Percentiles rank a stretch among this genome's conserved stretches.
phyloP scores from a whole-genome alignment of 148 eudicot genomes.

The Amaranthus palmeri region DNA sequence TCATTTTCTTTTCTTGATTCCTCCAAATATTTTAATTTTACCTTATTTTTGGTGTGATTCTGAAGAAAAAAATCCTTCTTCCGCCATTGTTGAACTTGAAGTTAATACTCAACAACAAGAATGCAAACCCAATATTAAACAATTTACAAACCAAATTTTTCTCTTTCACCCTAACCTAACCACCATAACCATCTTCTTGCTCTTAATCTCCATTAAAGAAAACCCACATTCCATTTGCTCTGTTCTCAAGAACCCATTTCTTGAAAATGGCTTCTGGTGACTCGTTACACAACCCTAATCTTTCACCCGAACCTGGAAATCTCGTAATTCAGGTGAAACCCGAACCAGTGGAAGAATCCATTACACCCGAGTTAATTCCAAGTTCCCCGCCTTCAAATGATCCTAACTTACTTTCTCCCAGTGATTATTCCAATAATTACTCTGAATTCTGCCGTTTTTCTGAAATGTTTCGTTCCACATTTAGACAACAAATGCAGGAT shows the following conservation, averaged over 20 bases:
- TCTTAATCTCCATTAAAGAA: neutral
- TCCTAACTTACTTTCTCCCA: conserved; percentile 13
- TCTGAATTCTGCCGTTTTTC: conserved; percentile 49
- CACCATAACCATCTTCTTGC: conserved; percentile 3
- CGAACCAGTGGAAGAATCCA: conserved; percentile 51
- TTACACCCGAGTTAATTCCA: conserved; percentile 14
- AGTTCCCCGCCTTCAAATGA: conserved; percentile 23
- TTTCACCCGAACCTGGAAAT: conserved; percentile 35
- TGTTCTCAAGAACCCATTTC: neutral
- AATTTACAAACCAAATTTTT: neutral
- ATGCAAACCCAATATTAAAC: neutral
- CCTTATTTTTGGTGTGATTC: no score
- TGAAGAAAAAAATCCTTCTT: neutral
- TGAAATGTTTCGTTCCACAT: conserved; percentile 39
- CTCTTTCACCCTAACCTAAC: conserved; percentile 2
- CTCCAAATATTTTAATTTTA: no score
- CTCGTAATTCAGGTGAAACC: conserved; percentile 40
- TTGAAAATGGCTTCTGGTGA: conserved; percentile 40
- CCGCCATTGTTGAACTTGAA: neutral
- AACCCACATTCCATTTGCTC: conserved; percentile 1
- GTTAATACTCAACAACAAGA: neutral
- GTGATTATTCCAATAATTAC: conserved; percentile 29
- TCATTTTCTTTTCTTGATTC: no score
- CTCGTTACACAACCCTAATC: conserved; percentile 46
- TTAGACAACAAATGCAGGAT: conserved; percentile 16